Evolutionary conservation across 768 basidiomycete species (phyloP).

Genomic region (Dentipellis sp.): DNA sequence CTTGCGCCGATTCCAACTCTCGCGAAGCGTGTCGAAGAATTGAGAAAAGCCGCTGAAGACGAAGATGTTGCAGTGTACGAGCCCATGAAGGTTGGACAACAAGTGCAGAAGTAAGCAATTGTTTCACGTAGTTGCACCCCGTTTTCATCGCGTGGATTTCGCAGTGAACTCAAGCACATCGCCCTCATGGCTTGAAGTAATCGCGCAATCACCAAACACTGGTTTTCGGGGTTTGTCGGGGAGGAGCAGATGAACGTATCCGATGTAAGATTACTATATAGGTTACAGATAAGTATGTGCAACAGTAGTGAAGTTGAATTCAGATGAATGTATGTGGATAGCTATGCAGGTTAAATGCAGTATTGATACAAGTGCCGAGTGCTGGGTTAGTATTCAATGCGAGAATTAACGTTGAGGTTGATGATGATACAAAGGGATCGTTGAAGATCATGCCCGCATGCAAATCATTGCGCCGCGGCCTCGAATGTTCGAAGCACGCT

Average conservation of each 20-base stretch:
- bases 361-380: neutral
- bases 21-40: conserved; percentile 32
- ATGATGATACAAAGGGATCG: too few species aligned
- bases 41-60: conserved; percentile 32
- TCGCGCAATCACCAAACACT: neutral
- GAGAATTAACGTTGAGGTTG: neutral
- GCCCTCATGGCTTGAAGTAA: conserved; percentile 65
- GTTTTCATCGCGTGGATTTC: neutral
- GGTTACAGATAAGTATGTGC: neutral
- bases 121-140: neutral
- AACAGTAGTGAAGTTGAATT: conserved; percentile 28
- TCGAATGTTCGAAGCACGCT: conserved; percentile 66
- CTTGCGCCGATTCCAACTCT: conserved; percentile 58
- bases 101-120: conserved; percentile 64
- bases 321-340: conserved; percentile 1
- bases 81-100: conserved; percentile 82
- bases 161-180: conserved; percentile 74
- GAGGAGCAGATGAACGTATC: neutral
- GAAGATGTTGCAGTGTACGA: conserved; percentile 38
- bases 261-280: neutral
- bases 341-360: neutral
- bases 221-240: neutral
- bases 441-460: neutral
- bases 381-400: neutral
- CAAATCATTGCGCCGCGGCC: conserved; percentile 9